These are phyloP conservation scores for Exophiala spinifera DNA, from an alignment of 2,329 filamentous ascomycete genomes.

Conservation along the genomic window DNA sequence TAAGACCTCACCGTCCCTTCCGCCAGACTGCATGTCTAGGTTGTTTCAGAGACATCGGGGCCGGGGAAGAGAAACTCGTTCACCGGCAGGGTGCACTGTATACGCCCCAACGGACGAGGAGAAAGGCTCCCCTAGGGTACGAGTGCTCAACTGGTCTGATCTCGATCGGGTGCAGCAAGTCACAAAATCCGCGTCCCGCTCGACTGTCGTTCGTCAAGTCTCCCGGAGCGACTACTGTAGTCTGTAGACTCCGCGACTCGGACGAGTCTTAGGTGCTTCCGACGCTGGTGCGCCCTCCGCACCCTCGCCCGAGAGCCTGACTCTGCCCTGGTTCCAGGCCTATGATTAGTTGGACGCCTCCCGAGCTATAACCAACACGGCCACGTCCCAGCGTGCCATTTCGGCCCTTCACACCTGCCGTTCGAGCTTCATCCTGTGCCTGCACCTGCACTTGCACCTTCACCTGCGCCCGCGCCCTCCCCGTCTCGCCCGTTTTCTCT, in stretches of 20 bases:
- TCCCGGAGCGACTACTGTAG: neutral
- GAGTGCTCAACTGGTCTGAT: neutral
- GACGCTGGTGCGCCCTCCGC: too few species aligned
- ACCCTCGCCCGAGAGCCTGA: neutral
- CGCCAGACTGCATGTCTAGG: too few species aligned
- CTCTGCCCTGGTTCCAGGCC: neutral
- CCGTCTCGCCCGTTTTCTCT: conserved; percentile 1
- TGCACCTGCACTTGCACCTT: neutral
- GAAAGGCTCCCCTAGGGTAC: too few species aligned
- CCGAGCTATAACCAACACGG: neutral
- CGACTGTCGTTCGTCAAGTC: conserved; percentile 1
- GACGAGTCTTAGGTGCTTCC: neutral
- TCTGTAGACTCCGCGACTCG: neutral
- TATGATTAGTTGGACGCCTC: neutral
- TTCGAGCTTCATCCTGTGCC: neutral
- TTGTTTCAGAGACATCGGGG: too few species aligned
- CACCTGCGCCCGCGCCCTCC: neutral
- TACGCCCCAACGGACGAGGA: too few species aligned
- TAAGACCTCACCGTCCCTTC: too few species aligned
- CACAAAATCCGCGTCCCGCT: neutral
- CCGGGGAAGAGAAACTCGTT: too few species aligned
- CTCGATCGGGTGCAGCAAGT: neutral
- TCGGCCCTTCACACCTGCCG: neutral
- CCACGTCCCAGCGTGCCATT: neutral
- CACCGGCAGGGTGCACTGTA: too few species aligned